Conservation (phyloP, 129 eudicot species). For the Tagetes erecta region DNA sequence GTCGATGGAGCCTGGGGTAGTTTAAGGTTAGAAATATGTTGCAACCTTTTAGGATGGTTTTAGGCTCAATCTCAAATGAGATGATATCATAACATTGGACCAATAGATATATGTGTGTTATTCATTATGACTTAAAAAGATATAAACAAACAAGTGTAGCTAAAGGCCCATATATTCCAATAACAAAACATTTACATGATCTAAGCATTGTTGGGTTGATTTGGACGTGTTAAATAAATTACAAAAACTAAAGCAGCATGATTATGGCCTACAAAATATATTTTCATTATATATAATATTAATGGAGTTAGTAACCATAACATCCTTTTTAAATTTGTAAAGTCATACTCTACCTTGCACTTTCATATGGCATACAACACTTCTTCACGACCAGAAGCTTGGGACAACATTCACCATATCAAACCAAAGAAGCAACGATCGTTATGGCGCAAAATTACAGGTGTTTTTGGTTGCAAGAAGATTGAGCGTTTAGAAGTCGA, state of each 20-base stretch:
- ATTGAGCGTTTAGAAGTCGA: constrained; percentile 29
- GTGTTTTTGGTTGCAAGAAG: constrained; percentile 38
- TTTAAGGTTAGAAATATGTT: too few relatives aligned
- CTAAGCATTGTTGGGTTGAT: constrained; percentile 22
- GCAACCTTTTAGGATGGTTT: too few relatives aligned
- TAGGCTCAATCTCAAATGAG: too few relatives aligned
- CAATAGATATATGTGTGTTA: too few relatives aligned
- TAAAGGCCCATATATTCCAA: background rate
- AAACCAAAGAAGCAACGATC: constrained; percentile 28
- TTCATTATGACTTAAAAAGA: background rate
- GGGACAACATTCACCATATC: constrained; percentile 1
- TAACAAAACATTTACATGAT: constrained; percentile 10
- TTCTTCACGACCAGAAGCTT: constrained; percentile 24
- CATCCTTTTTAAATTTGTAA: constrained; percentile 17
- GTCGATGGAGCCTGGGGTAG: too few relatives aligned
- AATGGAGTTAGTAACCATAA: constrained; percentile 36
- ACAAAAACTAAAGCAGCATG: constrained; percentile 34
- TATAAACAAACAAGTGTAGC: background rate
- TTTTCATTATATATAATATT: constrained; percentile 5
- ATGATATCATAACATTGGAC: too few relatives aligned
- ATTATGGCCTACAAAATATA: constrained; percentile 25
- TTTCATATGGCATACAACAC: constrained; percentile 29
- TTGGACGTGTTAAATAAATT: constrained; percentile 3
- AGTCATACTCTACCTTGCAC: constrained; percentile 12
- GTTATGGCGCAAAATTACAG: constrained; percentile 37